Evolutionary conservation across 495 filamentous ascomycete genomes (phyloP), one percentile per base, ranked within the genome.

Genomic region (Aspergillus sparsus): DNA sequence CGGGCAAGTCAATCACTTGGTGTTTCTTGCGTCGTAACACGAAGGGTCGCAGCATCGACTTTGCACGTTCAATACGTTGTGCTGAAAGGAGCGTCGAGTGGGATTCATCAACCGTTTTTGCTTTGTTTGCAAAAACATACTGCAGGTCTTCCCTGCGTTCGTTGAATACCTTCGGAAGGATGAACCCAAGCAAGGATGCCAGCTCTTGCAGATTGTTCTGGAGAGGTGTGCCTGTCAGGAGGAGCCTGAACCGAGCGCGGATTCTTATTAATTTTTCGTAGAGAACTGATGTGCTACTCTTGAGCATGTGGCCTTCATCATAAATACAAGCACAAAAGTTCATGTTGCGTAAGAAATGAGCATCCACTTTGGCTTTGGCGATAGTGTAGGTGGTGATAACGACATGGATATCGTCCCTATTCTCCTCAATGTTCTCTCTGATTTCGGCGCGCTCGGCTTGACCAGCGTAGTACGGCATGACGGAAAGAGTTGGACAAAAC

Each of bases 161-260:
- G 5, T 79, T 71, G 71, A 98, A 98, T 4, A 97, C 78, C 8
- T 83, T 78, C 0, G 94, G 94, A 65, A 98, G 85, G 63, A 98
- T 92, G 67, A 98, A 98, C 2, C 87, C 88, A 4, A 98, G 84
- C 15, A 98, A 78, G 2, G 92, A 89, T 2, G 90, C 86, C 46
- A 98, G 82, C 71, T 98, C 94, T 68, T 90, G 89, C 6, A 98
- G 82, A 66, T 97, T 98, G 74, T 98, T 98, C 69, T 98, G 94
- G 11, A 98, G 79, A 0, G 94, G 94, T 0, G 94, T 98, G 6
- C 94, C 94, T 3, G 93, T 98, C 27, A 98, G 80, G 10, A 98
- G 82, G 6, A 98, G 79, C 13, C 90, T 83, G 79, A 94, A 97
- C 16, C 80, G 73, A 5, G 92, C 86, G 0, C 80, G 83, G 31